Percentiles rank a stretch among this genome's conserved stretches.
Conservation (phyloP, 805 yeast species). For the Clavispora asparagi region DNA sequence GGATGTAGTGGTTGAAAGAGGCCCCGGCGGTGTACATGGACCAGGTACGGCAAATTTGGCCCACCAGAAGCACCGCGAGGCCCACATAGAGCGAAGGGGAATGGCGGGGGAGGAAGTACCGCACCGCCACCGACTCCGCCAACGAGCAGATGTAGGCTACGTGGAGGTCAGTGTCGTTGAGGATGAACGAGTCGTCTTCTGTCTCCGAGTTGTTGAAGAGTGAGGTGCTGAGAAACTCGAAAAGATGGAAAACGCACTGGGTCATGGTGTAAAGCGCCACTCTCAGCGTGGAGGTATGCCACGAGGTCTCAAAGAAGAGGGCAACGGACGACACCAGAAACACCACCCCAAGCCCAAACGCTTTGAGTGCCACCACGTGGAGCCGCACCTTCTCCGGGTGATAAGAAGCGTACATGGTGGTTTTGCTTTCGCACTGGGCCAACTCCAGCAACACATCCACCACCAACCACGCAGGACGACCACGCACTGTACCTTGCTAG, state of each 20-base stretch:
- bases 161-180: slow-evolving; percentile 28
- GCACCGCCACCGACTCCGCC: neutral
- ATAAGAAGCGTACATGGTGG: slow-evolving; percentile 1
- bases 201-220: slow-evolving; percentile 61
- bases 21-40: slow-evolving; percentile 88
- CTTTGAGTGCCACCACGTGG: slow-evolving; percentile 26
- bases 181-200: slow-evolving; percentile 51
- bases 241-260: slow-evolving; percentile 60
- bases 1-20: slow-evolving; percentile 81
- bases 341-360: slow-evolving; percentile 27
- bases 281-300: slow-evolving; percentile 1
- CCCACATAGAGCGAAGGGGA: slow-evolving; percentile 35
- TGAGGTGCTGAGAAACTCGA: slow-evolving; percentile 82
- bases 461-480: too few species aligned
- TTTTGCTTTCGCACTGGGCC: too few species aligned
- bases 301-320: neutral
- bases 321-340: slow-evolving; percentile 8
- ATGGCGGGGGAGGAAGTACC: neutral
- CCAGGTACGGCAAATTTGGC: slow-evolving; percentile 63
- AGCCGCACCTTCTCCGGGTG: slow-evolving; percentile 25
- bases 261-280: slow-evolving; percentile 6
- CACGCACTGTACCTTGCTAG: too few species aligned
- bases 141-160: slow-evolving; percentile 15
- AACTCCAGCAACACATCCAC: too few species aligned
- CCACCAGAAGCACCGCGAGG: slow-evolving; percentile 40